Percentiles rank a stretch among this genome's conserved stretches.
Conservation (phyloP, 768 basidiomycete species). For the Lanmaoa pseudosensibilis region DNA sequence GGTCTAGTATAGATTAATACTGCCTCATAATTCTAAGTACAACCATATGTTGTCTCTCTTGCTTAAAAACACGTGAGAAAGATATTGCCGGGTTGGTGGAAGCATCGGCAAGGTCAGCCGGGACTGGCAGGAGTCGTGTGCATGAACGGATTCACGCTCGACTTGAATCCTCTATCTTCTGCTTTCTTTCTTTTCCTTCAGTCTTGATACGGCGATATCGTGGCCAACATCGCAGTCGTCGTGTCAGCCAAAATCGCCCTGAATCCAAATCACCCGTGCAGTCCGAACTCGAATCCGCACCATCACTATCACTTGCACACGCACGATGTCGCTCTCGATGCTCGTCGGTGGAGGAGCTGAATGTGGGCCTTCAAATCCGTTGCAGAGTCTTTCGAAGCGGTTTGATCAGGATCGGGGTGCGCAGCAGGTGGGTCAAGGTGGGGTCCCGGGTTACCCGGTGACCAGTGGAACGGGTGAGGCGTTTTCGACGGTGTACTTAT, state of each 20-base stretch:
- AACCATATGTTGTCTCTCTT: background rate
- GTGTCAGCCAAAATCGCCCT: background rate
- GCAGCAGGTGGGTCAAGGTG: constrained; percentile 58
- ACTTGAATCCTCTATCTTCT: background rate
- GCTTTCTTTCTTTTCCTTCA: background rate
- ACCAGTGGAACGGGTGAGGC: background rate
- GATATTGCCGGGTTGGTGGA: background rate
- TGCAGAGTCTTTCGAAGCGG: constrained; percentile 76
- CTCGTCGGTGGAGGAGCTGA: constrained; percentile 66
- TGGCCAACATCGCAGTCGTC: background rate
- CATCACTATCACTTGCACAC: background rate
- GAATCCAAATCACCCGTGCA: background rate
- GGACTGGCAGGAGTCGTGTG: background rate
- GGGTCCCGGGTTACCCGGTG: constrained; percentile 8
- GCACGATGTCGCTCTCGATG: constrained; percentile 74
- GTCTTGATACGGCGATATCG: background rate
- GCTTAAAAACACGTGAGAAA: constrained; percentile 16
- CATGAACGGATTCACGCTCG: background rate
- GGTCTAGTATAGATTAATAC: constrained; percentile 30
- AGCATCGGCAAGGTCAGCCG: background rate
- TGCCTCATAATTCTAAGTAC: constrained; percentile 29
- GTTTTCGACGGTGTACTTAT: constrained; percentile 3
- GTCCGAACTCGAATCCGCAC: too few species aligned
- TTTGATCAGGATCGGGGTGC: constrained; percentile 77
- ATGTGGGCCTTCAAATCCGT: constrained; percentile 83